A percentile compares a stretch with the other conserved stretches of the same genome.
Conservation (phyloP, 1,139 yeast genomes). For the Candida sp. region DNA sequence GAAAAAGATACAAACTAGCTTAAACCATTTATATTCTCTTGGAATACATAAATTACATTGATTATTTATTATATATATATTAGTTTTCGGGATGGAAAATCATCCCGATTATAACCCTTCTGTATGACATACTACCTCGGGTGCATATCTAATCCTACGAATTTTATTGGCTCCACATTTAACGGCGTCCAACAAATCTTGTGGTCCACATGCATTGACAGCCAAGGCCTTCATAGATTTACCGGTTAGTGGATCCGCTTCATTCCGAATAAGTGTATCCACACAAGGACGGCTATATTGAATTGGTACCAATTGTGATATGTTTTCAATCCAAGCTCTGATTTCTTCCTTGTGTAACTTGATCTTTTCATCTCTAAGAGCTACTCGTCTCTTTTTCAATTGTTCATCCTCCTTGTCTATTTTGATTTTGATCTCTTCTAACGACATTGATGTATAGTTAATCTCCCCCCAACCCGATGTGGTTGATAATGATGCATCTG, state of each 20-base stretch:
- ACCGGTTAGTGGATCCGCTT: conserved; percentile 5
- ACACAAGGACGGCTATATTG: conserved; percentile 9
- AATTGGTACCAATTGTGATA: neutral
- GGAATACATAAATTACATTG: too few species aligned
- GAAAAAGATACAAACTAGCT: neutral
- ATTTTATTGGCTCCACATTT: conserved; percentile 24
- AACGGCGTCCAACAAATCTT: conserved; percentile 20
- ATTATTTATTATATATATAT: too few species aligned
- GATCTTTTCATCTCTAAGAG: neutral
- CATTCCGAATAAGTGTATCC: conserved; percentile 6
- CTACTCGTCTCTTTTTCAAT: neutral
- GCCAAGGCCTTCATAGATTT: conserved; percentile 23
- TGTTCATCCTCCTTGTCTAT: neutral
- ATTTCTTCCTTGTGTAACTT: neutral
- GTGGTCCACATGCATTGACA: conserved; percentile 38
- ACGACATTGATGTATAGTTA: neutral
- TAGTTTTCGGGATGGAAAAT: too few species aligned
- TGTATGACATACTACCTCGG: conserved; percentile 34
- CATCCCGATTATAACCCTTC: conserved; percentile 32
- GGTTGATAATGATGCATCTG: neutral
- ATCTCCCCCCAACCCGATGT: neutral
- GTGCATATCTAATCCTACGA: conserved; percentile 22
- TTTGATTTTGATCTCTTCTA: neutral
- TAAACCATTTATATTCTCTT: too few species aligned
- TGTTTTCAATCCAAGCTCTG: neutral